Evolutionary conservation across 495 filamentous ascomycete species (phyloP), one percentile per base, ranked within the genome.

Genomic region (Daldinia loculata): DNA sequence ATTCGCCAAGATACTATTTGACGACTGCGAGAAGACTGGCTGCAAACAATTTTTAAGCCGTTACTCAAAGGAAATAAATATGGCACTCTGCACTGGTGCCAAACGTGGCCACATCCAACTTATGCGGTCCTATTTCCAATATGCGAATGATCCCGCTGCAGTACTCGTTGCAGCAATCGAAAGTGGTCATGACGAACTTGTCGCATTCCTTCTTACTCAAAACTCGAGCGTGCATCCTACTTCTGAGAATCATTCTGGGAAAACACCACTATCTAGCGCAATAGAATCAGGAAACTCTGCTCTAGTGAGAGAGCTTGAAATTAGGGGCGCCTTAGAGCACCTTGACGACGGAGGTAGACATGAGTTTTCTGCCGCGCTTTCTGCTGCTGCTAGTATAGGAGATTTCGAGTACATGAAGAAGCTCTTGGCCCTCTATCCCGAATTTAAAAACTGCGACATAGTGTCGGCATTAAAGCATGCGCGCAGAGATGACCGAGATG

Each of bases 101-200:
- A 24, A 24, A 6, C 58, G 27, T 39, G 69, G 63, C 12, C 43
- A 59, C 30, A 14, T 63, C 7, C 59, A 56, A 57, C 45, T 71
- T 48, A 53, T 71, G 39, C 63, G 3, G 11, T n/a, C 45, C 30
- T 26, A 62, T 53, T 50, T 59, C 4, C 24, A 38, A 59, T 56
- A 63, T 50, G 58, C n/a, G 0, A 9, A 38, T 6, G 36, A n/a
- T 17, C 15, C 17, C 8, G 24, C 22, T 38, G n/a, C 17, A 62
- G 19, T 71, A 9, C 63, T 71, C 14, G 48, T 32, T 9, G 69
- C 58, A 7, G 69, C 63, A 0, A 71, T 71, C 9, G n/a, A 43
- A 6, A 4, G 58, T 30, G 53, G 63, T 4, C 60, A 56, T 24
- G 12, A 39, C 29, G 34, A 53, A 38, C 57, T 71, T n/a, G 12